Conservation (phyloP, 768 basidiomycete genomes). For the Auricularia sp. region DNA sequence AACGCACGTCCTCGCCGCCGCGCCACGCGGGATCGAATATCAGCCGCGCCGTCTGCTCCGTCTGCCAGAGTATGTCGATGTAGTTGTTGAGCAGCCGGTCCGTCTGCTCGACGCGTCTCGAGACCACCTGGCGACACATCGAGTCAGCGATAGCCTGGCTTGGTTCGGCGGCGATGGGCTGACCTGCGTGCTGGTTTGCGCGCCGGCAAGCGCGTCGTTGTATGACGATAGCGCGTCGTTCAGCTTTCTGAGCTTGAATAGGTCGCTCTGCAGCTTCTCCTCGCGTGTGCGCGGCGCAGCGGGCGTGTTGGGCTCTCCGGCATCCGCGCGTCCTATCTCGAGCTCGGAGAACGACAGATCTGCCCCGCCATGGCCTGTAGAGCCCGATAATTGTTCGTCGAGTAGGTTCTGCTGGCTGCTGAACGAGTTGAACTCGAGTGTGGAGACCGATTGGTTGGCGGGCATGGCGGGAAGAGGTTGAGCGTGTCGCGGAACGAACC, state of each 20-base stretch:
- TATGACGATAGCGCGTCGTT: slow-evolving; percentile 60
- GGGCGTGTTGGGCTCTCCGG: not conserved
- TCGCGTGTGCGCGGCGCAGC: slow-evolving; percentile 30
- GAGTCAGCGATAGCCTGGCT: too few species aligned
- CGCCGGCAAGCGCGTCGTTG: slow-evolving; percentile 54
- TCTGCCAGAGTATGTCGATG: slow-evolving; percentile 53
- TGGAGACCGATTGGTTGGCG: not conserved
- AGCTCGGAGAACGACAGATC: not conserved
- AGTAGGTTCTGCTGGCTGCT: not conserved
- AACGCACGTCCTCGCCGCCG: slow-evolving; percentile 59
- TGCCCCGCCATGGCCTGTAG: not conserved
- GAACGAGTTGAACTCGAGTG: not conserved
- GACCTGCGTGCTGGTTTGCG: slow-evolving; percentile 64
- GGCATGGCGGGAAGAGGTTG: not conserved
- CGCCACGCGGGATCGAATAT: slow-evolving; percentile 71
- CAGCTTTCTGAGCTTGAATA: slow-evolving; percentile 61
- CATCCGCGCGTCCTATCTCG: not conserved
- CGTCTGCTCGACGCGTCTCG: slow-evolving; percentile 57
- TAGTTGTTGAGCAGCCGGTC: slow-evolving; percentile 70
- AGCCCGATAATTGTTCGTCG: not conserved
- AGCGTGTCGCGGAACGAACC: too few species aligned
- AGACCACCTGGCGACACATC: slow-evolving; percentile 39
- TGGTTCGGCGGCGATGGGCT: slow-evolving; percentile 9
- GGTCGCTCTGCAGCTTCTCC: slow-evolving; percentile 65
- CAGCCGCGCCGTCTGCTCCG: slow-evolving; percentile 55